Evolutionary conservation across 2,329 filamentous ascomycete species (phyloP).

Genomic region (Colletotrichum sp.): DNA sequence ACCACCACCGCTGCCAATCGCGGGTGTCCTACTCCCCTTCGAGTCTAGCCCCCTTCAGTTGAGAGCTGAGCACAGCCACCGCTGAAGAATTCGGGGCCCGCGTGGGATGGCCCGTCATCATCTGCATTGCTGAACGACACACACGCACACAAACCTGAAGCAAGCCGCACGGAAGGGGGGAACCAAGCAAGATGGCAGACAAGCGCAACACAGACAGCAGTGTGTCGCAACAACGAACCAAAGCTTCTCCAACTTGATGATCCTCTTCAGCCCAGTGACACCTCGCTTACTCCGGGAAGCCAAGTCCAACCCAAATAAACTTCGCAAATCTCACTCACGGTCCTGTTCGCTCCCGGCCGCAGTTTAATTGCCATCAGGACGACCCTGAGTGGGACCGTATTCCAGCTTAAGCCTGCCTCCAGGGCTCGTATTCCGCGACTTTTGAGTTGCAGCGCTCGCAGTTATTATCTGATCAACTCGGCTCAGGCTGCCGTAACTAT

Average conservation of each 20-base stretch:
- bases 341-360: not conserved
- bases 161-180: not conserved
- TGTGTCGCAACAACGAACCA: not conserved
- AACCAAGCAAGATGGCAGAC: not conserved
- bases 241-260: not conserved
- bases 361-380: not conserved
- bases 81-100: not conserved
- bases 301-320: not conserved
- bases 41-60: not conserved
- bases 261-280: not conserved
- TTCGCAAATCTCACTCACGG: not conserved
- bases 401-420: not conserved
- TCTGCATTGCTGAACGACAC: not conserved
- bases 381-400: not conserved
- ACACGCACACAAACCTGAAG: not conserved
- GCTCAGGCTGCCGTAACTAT: not conserved
- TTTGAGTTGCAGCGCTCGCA: not conserved
- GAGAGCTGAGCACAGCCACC: constrained; percentile 11
- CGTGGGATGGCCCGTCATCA: not conserved
- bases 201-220: not conserved
- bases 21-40: not conserved
- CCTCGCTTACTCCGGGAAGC: not conserved
- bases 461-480: not conserved
- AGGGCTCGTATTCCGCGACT: not conserved
- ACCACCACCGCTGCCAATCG: not conserved